phyloP scores from a whole-genome alignment of 148 eudicot genomes.

The Camellia granthamiana region DNA sequence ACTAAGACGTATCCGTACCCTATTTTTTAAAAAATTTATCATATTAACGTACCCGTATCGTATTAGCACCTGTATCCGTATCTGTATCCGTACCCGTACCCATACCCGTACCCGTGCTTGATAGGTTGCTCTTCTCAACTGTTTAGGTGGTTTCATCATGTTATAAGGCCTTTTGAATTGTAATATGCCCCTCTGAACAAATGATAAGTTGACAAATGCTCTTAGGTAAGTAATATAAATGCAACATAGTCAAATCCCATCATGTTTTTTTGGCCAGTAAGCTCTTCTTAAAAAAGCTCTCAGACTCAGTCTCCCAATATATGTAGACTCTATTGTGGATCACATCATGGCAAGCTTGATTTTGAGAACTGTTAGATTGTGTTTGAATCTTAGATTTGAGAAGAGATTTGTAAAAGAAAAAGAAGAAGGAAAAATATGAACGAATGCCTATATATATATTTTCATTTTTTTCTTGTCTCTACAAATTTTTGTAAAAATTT shows the following conservation, averaged over 20 bases:
- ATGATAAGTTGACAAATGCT: background rate
- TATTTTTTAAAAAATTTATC: no score
- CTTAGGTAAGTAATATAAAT: background rate
- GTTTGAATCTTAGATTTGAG: no score
- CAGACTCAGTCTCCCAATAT: background rate
- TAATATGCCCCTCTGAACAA: background rate
- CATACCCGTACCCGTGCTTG: no score
- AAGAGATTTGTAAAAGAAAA: no score
- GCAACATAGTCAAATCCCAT: constrained; percentile 9
- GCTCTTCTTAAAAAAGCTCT: background rate
- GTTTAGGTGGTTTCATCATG: background rate
- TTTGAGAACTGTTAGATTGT: background rate
- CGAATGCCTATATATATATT: no score
- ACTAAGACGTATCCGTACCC: no score
- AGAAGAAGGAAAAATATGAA: no score
- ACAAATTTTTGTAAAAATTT: no score
- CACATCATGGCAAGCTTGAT: constrained; percentile 7
- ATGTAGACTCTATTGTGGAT: constrained; percentile 7
- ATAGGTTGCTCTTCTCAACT: background rate
- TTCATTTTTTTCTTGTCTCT: no score
- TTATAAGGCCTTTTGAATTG: background rate
- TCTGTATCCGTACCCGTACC: no score
- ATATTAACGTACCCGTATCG: no score
- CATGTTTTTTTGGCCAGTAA: background rate
- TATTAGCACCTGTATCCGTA: no score